These are phyloP conservation scores for Sclerotinia glacialis DNA, from an alignment of 2,329 filamentous ascomycete species.

Conservation along the genomic window DNA sequence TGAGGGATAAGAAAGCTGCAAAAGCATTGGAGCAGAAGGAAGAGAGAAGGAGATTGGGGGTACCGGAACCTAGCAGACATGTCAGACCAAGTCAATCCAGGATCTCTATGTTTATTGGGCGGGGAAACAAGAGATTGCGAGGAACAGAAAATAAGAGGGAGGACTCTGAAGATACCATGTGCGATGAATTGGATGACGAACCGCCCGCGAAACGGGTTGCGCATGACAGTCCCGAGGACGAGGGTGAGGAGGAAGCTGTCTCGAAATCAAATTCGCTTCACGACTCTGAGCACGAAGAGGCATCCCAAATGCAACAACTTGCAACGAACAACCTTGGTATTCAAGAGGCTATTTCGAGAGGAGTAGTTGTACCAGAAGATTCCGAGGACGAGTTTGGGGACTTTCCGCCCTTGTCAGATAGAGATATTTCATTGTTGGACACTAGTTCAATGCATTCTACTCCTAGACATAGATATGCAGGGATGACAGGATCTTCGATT, in stretches of 20 bases:
- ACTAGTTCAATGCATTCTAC: constrained; percentile 8
- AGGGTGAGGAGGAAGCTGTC: neutral
- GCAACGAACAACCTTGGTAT: neutral
- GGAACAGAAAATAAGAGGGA: constrained; percentile 28
- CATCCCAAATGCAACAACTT: constrained; percentile 6
- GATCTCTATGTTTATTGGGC: constrained; percentile 52
- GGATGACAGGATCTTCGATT: neutral
- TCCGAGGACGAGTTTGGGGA: constrained; percentile 40
- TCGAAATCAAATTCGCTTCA: neutral
- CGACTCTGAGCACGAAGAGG: neutral
- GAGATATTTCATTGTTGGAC: constrained; percentile 28
- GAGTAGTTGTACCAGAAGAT: constrained; percentile 23
- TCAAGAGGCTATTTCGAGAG: neutral
- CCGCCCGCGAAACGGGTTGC: neutral
- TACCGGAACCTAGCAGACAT: constrained; percentile 49
- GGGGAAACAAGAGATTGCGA: constrained; percentile 30
- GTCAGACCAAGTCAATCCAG: constrained; percentile 57
- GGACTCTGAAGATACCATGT: constrained; percentile 26
- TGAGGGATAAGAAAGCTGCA: constrained; percentile 55
- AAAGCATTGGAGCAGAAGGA: constrained; percentile 51
- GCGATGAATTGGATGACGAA: constrained; percentile 1
- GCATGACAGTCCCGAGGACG: neutral
- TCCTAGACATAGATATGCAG: neutral
- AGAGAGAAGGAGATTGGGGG: constrained; percentile 50
- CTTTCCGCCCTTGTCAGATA: constrained; percentile 37